Conservation (phyloP, 2,329 filamentous ascomycete genomes). For the Bipolaris oryzae region DNA sequence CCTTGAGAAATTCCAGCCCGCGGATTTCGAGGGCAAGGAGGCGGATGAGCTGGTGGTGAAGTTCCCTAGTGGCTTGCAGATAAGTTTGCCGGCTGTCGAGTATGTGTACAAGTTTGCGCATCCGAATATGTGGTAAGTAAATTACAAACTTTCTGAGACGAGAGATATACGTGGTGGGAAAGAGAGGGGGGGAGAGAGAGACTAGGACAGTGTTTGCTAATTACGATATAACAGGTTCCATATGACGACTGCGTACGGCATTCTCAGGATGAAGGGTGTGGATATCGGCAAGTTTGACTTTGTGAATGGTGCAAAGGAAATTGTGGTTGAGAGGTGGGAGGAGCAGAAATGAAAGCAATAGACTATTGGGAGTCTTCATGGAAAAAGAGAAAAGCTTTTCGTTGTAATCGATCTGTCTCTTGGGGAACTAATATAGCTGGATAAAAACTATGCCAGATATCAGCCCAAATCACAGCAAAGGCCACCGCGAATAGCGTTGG, state of each 20-base stretch:
- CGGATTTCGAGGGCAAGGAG: slow-evolving; percentile 53
- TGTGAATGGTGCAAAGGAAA: slow-evolving; percentile 42
- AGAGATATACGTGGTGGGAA: neutral
- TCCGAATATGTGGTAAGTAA: slow-evolving; percentile 61
- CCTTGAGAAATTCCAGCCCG: slow-evolving; percentile 53
- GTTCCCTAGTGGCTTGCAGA: slow-evolving; percentile 29
- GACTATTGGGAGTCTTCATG: neutral
- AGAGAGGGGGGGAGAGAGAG: too few relatives aligned
- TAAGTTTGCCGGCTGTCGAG: slow-evolving; percentile 51
- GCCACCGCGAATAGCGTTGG: too few relatives aligned
- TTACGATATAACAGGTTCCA: slow-evolving; percentile 59
- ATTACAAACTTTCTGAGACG: neutral
- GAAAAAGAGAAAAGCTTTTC: too few relatives aligned
- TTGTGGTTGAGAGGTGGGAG: neutral
- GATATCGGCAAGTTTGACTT: slow-evolving; percentile 67
- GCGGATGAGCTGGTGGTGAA: slow-evolving; percentile 49
- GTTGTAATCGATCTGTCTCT: too few relatives aligned
- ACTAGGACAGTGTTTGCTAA: neutral
- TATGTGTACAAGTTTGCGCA: slow-evolving; percentile 59
- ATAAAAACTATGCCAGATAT: too few relatives aligned
- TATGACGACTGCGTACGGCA: slow-evolving; percentile 62
- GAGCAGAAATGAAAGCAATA: neutral
- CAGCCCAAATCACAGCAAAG: too few relatives aligned
- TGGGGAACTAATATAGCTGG: too few relatives aligned
- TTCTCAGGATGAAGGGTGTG: slow-evolving; percentile 67